Conservation (phyloP, 331 rosid genomes). For the Acacia pycnantha region DNA sequence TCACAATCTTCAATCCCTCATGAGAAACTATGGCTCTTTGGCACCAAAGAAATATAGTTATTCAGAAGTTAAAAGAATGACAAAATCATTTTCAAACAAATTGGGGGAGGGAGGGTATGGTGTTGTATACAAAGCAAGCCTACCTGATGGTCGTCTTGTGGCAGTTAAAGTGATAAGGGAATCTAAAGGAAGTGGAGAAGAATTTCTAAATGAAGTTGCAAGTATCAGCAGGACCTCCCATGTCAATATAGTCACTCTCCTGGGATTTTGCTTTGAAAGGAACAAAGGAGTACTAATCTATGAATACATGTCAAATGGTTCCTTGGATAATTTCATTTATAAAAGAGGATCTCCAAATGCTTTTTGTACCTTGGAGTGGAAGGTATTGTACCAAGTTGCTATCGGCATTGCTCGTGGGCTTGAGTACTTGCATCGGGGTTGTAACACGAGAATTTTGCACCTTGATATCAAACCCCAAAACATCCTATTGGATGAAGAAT, state of each 20-base stretch:
- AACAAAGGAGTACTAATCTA: conserved; percentile 21
- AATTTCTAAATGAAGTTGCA: conserved; percentile 30
- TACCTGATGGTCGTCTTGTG: conserved; percentile 34
- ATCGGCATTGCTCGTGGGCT: conserved; percentile 31
- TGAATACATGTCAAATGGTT: conserved; percentile 38
- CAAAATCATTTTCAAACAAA: conserved; percentile 23
- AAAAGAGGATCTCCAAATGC: neutral
- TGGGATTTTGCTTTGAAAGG: conserved; percentile 39
- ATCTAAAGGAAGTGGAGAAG: conserved; percentile 32
- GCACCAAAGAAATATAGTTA: conserved; percentile 26
- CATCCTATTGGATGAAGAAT: conserved; percentile 34
- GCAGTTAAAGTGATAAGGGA: conserved; percentile 34
- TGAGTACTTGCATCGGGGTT: conserved; percentile 47
- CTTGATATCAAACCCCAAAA: conserved; percentile 47
- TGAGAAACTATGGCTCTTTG: neutral
- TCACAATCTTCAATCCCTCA: neutral
- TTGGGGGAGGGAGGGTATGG: conserved; percentile 45
- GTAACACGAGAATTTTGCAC: conserved; percentile 39
- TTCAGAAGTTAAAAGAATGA: conserved; percentile 30
- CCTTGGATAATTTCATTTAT: conserved; percentile 34
- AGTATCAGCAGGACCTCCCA: conserved; percentile 32
- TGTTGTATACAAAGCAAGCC: conserved; percentile 42
- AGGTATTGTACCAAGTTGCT: conserved; percentile 19
- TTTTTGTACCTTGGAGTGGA: conserved; percentile 24
- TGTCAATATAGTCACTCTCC: conserved; percentile 41